Conservation (phyloP, 352 stramenopile species). For the Peronospora tabacina region DNA sequence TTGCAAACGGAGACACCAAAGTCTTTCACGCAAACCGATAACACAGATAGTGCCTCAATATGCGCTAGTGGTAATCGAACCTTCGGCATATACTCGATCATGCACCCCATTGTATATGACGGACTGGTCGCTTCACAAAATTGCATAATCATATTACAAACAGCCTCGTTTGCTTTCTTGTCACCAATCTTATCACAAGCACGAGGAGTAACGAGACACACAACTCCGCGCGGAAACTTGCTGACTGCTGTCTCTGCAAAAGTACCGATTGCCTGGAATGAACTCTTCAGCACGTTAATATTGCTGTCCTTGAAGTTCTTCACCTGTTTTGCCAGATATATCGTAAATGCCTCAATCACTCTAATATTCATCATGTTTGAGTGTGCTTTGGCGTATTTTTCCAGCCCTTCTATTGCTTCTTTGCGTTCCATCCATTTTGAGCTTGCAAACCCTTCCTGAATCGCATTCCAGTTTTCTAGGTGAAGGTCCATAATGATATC, state of each 20-base stretch:
- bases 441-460: slow-evolving; percentile 56
- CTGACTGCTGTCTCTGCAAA: slow-evolving; percentile 51
- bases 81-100: slow-evolving; percentile 67
- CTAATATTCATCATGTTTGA: slow-evolving; percentile 45
- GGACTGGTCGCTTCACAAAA: slow-evolving; percentile 71
- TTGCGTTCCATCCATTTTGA: slow-evolving; percentile 83
- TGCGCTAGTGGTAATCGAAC: slow-evolving; percentile 77
- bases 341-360: slow-evolving; percentile 65
- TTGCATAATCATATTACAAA: slow-evolving; percentile 64
- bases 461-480: slow-evolving; percentile 50
- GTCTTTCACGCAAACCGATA: slow-evolving; percentile 64
- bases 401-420: slow-evolving; percentile 57
- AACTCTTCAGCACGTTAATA: slow-evolving; percentile 82
- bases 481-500: slow-evolving; percentile 43
- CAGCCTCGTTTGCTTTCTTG: slow-evolving; percentile 61
- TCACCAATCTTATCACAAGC: slow-evolving; percentile 81
- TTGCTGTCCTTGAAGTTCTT: slow-evolving; percentile 88
- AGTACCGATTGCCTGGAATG: slow-evolving; percentile 70
- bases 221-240: slow-evolving; percentile 68
- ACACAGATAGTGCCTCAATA: slow-evolving; percentile 53
- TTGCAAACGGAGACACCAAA: slow-evolving; percentile 71
- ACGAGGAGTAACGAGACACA: slow-evolving; percentile 57
- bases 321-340: slow-evolving; percentile 66
- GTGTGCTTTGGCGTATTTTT: slow-evolving; percentile 49
- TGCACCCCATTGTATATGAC: slow-evolving; percentile 64